These are phyloP conservation scores for Phellinidium pouzarii DNA, from an alignment of 1,284 basidiomycete species.

Conservation along the genomic window DNA sequence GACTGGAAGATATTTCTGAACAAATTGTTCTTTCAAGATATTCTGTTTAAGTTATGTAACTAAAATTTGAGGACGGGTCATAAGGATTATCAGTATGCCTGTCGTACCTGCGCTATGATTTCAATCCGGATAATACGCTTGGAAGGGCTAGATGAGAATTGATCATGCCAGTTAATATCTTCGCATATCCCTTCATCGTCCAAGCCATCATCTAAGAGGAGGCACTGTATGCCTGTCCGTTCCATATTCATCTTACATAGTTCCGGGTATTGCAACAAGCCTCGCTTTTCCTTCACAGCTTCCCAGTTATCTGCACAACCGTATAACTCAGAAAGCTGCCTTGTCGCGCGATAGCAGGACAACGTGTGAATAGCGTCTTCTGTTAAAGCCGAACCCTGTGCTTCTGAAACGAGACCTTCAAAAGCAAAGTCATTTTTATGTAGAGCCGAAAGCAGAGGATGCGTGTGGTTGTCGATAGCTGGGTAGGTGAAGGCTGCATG, in stretches of 20 bases:
- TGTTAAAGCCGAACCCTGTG: slow-evolving; percentile 41
- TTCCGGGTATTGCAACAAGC: slow-evolving; percentile 40
- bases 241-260: slow-evolving; percentile 50
- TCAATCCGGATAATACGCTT: slow-evolving; percentile 65
- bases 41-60: slow-evolving; percentile 24
- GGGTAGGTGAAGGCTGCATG: slow-evolving; percentile 32
- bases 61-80: not conserved
- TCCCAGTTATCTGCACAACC: slow-evolving; percentile 44
- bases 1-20: not conserved
- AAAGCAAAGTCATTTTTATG: slow-evolving; percentile 44
- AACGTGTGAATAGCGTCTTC: slow-evolving; percentile 50
- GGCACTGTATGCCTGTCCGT: slow-evolving; percentile 49
- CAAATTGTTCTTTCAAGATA: slow-evolving; percentile 28
- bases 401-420: slow-evolving; percentile 61
- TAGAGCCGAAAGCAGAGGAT: slow-evolving; percentile 50
- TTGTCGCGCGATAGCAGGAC: slow-evolving; percentile 49
- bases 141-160: slow-evolving; percentile 42
- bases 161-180: slow-evolving; percentile 53
- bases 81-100: not conserved
- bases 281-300: slow-evolving; percentile 42
- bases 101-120: slow-evolving; percentile 53
- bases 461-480: slow-evolving; percentile 70
- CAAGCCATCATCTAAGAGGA: slow-evolving; percentile 68
- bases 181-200: slow-evolving; percentile 44
- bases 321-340: slow-evolving; percentile 46